Evolutionary conservation across 164 flowering plant genomes (phyloP), one percentile per base, ranked within the genome.

Genomic region (Berberis vulgaris): DNA sequence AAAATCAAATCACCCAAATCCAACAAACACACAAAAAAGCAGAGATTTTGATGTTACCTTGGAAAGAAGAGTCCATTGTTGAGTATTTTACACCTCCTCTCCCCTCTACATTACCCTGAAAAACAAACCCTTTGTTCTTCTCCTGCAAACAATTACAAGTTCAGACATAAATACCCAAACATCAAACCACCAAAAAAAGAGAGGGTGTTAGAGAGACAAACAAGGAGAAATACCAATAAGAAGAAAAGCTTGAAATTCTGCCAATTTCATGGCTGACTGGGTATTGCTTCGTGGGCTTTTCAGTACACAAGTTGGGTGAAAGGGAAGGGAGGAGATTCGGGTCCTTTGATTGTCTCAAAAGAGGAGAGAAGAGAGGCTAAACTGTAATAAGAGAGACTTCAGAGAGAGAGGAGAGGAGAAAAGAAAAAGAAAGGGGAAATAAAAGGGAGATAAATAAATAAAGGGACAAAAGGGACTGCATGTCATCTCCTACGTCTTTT

Each of bases 41-140:
- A 53, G 56, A 63, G 11, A 66, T 13, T 5, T 39, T 54, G 49
- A 6, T 4, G 64, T 43, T 76, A 82, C 88, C 84, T 49, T 75
- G 76, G 57, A 66, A 72, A 64, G 81, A 68, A 61, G 82, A 74
- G 69, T 74, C 84, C 81, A 77, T 77, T 26, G 68, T 38, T 66
- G 53, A 62, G 67, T 41, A 62, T 44, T 49, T 43, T 41, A 64
- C 52, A 26, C 64, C 45, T 66, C 61, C 56, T 57, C 46, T 60
- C 58, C 53, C 74, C 69, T 67, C 85, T 80, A 81, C 80, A 78
- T 80, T 63, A 71, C 52, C 67, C 67, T 65, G 66, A 67, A 26
- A 72, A 67, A 59, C 56, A 68, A 12, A 67, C 67, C 69, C 59
- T 70, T 65, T 62, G 60, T 44, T 54, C 71, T 41, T 69, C 71